A percentile compares a stretch with the other conserved stretches of the same genome.
Conservation (phyloP, 345 rosid genomes). For the Melaleuca alternifolia region DNA sequence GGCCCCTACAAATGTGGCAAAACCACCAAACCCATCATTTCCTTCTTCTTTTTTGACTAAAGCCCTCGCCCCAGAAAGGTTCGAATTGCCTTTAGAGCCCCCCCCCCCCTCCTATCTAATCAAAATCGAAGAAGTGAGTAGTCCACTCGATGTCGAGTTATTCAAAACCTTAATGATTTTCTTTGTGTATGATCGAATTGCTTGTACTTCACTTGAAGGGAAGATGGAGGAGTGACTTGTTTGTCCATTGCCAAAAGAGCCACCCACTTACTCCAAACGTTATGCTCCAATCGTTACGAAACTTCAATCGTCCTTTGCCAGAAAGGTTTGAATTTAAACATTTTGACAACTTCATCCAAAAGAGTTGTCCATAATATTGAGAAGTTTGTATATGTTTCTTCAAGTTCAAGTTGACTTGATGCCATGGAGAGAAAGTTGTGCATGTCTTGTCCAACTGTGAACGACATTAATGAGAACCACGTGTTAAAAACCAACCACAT, state of each 20-base stretch:
- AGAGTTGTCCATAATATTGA: not conserved
- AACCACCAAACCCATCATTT: too few species aligned
- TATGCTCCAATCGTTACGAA: not conserved
- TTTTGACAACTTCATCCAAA: not conserved
- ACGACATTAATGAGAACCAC: not conserved
- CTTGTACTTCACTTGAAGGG: too few species aligned
- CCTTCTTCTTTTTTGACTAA: too few species aligned
- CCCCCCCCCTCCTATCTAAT: too few species aligned
- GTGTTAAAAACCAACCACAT: not conserved
- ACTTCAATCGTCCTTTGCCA: not conserved
- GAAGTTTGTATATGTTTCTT: not conserved
- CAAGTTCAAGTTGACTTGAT: not conserved
- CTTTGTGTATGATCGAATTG: too few species aligned
- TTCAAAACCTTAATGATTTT: too few species aligned
- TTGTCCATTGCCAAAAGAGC: not conserved
- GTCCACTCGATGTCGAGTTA: too few species aligned
- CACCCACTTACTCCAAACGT: not conserved
- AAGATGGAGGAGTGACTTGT: not conserved
- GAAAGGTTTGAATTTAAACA: not conserved
- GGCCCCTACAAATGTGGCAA: too few species aligned
- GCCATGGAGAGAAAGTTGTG: not conserved
- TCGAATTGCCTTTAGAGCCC: too few species aligned
- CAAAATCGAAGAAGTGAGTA: too few species aligned
- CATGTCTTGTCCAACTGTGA: not conserved
- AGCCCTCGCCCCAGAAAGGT: too few species aligned